Evolutionary conservation across 805 yeast species (phyloP).

Genomic region (Soucietia sequanensis): DNA sequence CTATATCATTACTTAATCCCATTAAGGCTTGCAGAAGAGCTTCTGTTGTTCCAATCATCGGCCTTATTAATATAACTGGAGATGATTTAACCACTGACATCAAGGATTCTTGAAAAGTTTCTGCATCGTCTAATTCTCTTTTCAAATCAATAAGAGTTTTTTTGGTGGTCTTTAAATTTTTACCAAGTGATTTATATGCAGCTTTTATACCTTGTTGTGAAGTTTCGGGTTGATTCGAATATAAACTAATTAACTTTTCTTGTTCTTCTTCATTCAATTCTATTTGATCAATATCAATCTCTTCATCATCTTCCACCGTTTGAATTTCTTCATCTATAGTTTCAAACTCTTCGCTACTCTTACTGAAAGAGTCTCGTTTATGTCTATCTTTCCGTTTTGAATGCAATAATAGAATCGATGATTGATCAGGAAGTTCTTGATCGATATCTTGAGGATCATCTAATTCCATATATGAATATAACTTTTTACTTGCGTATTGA

Average conservation of each 20-base stretch:
- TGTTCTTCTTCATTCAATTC: slow-evolving; percentile 27
- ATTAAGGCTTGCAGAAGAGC: slow-evolving; percentile 78
- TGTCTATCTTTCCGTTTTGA: too few relatives aligned
- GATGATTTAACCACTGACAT: slow-evolving; percentile 68
- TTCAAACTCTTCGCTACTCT: slow-evolving; percentile 17
- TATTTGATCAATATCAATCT: not conserved
- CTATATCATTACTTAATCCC: slow-evolving; percentile 81
- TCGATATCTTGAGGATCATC: slow-evolving; percentile 30
- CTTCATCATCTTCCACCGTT: slow-evolving; percentile 20
- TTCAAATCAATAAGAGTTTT: slow-evolving; percentile 61
- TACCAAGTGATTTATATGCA: slow-evolving; percentile 74
- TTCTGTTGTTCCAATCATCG: slow-evolving; percentile 90
- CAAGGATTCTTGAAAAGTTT: slow-evolving; percentile 65
- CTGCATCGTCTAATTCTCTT: slow-evolving; percentile 60
- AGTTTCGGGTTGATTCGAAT: slow-evolving; percentile 79
- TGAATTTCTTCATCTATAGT: slow-evolving; percentile 19
- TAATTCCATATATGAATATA: slow-evolving; percentile 29
- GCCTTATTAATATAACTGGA: slow-evolving; percentile 78
- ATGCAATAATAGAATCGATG: slow-evolving; percentile 21
- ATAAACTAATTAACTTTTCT: slow-evolving; percentile 57
- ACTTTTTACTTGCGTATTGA: slow-evolving; percentile 19
- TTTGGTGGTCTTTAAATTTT: slow-evolving; percentile 64
- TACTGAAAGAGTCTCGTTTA: slow-evolving; percentile 1
- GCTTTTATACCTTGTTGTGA: slow-evolving; percentile 67
- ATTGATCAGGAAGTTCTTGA: slow-evolving; percentile 16